phyloP scores from a whole-genome alignment of 2,329 filamentous ascomycete genomes.

The Sclerotinia sclerotiorum region DNA sequence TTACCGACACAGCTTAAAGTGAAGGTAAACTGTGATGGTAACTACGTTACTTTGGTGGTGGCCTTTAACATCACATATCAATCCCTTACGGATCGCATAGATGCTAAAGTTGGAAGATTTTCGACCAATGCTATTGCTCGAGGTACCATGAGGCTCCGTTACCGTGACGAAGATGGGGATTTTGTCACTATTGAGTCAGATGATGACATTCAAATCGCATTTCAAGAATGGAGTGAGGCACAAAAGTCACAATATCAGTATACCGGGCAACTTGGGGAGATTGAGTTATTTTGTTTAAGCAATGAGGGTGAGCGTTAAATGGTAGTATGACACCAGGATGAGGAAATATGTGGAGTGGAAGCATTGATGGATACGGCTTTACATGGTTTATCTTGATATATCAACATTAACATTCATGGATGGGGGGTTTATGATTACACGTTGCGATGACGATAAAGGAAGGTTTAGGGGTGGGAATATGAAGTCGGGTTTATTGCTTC shows the following conservation, averaged over 20 bases:
- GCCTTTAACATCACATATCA: slow-evolving; percentile 94
- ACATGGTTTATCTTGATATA: slow-evolving; percentile 26
- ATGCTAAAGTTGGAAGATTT: slow-evolving; percentile 87
- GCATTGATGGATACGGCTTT: slow-evolving; percentile 19
- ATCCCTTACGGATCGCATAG: slow-evolving; percentile 90
- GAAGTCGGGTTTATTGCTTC: slow-evolving; percentile 25
- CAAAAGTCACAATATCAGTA: slow-evolving; percentile 59
- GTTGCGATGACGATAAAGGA: slow-evolving; percentile 37
- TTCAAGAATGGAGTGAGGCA: slow-evolving; percentile 88
- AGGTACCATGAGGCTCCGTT: slow-evolving; percentile 82
- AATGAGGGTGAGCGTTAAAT: slow-evolving; percentile 35
- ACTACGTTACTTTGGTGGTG: slow-evolving; percentile 93
- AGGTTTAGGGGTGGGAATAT: slow-evolving; percentile 29
- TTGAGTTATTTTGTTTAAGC: slow-evolving; percentile 78
- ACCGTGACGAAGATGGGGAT: slow-evolving; percentile 89
- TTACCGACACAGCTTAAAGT: slow-evolving; percentile 83
- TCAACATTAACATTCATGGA: slow-evolving; percentile 28
- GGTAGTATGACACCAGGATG: neutral
- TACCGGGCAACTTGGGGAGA: slow-evolving; percentile 74
- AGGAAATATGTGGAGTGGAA: neutral
- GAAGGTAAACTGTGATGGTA: slow-evolving; percentile 88
- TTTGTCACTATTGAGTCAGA: slow-evolving; percentile 92
- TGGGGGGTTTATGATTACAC: slow-evolving; percentile 36
- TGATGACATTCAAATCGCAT: slow-evolving; percentile 93
- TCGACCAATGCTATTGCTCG: slow-evolving; percentile 80